Conservation (phyloP, 106 monocot species). For the Acanthochlamys bracteata region DNA sequence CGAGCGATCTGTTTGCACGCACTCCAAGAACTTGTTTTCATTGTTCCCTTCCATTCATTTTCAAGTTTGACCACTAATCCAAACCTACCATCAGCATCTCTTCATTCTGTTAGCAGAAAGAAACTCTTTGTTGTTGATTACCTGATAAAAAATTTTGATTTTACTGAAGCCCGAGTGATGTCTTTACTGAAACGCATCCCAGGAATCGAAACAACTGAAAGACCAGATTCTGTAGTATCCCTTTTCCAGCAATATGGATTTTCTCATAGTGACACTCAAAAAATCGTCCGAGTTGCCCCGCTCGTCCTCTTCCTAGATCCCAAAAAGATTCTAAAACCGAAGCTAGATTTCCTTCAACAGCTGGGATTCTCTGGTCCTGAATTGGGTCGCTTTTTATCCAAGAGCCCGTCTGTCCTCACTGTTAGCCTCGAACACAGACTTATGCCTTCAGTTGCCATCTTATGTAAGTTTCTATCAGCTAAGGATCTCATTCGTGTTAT, state of each 20-base stretch:
- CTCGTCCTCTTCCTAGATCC: conserved; percentile 4
- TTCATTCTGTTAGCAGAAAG: neutral
- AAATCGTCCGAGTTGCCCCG: neutral
- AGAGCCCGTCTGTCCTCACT: neutral
- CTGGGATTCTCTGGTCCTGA: conserved; percentile 2
- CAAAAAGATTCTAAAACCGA: conserved; percentile 1
- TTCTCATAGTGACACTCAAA: neutral
- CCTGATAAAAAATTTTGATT: conserved; percentile 6
- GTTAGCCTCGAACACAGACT: conserved; percentile 1
- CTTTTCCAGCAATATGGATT: conserved; percentile 1
- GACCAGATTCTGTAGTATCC: neutral
- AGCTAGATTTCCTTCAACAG: conserved; percentile 2
- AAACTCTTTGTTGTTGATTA: conserved; percentile 1
- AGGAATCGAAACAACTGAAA: neutral
- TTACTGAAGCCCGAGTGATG: neutral
- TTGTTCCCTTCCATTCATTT: no score
- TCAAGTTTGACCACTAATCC: no score
- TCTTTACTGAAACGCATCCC: neutral
- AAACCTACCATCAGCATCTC: no score
- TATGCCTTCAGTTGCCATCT: conserved; percentile 2
- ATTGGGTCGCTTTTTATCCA: neutral
- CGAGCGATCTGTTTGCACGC: no score
- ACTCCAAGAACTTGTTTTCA: no score
- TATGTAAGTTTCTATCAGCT: neutral
- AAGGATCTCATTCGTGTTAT: neutral